A percentile compares a stretch with the other conserved stretches of the same genome.
Evolutionary conservation across 768 basidiomycete species (phyloP).

Genomic region (Cyathus striatus): DNA sequence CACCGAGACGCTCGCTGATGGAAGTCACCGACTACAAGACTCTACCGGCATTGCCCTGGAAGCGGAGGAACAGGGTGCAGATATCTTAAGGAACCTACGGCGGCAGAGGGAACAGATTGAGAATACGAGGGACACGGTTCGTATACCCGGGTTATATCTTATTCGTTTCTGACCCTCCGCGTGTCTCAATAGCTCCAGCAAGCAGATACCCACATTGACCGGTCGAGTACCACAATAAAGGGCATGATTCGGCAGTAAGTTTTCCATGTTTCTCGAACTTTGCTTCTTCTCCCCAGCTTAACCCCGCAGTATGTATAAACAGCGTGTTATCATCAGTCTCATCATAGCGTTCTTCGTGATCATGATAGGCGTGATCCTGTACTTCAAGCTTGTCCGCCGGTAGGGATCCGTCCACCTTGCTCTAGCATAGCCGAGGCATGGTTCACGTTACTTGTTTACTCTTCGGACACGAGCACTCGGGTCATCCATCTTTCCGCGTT

Average conservation of each 20-base stretch:
- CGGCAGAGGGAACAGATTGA: conserved; percentile 89
- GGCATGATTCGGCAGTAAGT: conserved; percentile 89
- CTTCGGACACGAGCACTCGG: no score
- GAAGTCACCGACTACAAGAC: conserved; percentile 66
- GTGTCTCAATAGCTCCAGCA: conserved; percentile 50
- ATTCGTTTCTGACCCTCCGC: not conserved
- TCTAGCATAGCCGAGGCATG: conserved; percentile 3
- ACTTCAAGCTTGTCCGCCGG: conserved; percentile 40
- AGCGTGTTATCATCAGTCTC: conserved; percentile 70
- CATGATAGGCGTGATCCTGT: conserved; percentile 69
- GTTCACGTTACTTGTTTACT: no score
- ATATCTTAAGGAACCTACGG: conserved; percentile 76
- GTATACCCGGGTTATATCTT: conserved; percentile 14
- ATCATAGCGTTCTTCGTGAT: conserved; percentile 78
- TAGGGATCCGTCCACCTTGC: no score
- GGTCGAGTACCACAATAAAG: conserved; percentile 84
- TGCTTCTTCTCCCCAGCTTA: not conserved
- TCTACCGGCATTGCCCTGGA: conserved; percentile 87
- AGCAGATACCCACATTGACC: conserved; percentile 81
- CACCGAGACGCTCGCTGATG: conserved; percentile 69
- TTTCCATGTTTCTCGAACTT: not conserved
- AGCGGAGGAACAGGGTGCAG: conserved; percentile 87
- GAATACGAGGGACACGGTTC: conserved; percentile 77
- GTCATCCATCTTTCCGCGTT: no score
- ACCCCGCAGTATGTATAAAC: conserved; percentile 78